Base-by-base conservation (phyloP, 1,139 yeast genomes). In the Debaryomyces coudertii region DNA sequence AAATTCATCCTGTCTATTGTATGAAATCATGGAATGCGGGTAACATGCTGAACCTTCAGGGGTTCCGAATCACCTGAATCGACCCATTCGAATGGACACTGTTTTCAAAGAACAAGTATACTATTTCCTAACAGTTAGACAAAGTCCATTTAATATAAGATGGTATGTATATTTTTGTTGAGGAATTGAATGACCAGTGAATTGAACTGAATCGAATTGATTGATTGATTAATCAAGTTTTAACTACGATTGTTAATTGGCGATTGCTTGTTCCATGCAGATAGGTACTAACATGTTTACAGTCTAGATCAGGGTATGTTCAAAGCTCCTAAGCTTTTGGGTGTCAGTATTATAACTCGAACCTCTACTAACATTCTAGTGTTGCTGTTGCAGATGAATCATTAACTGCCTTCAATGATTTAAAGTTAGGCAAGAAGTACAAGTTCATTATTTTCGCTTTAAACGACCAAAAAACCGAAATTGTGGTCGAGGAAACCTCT, bases 301-400 rank as follows among this genome's bases (percentile, higher is more conserved):
- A 82, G 87, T 82, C 87, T 51, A 81, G 86, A 80, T 82, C 87
- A 58, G 86, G 85, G 85, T 80, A 79, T 55, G 85, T 77, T n/a
- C 7, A 36, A n/a, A 15, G 12, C 4, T 25, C 28, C 28, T 3
- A 9, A 18, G 6, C 9, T 2, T 20, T 4, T 2, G 5, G 14
- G 4, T 18, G 12, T 11, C 22, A 24, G 23, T 7, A 20, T 12
- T 9, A 14, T 12, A 11, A 18, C 16, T 29, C 8, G 15, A 30
- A 23, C 11, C 34, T 12, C 8, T 47, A 50, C 70, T 65, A 65
- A 65, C 73, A 44, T 12, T 56, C 27, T 62, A 84, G 95, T 78
- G 97, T 93, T 68, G 84, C 96, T 61, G 96, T 93, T 67, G 90
- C 95, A 62, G 97, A 92, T 71, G 97, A 90, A 70, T 90, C 97